phyloP scores from a whole-genome alignment of 1,284 basidiomycete genomes.

The Vanrija sp. region DNA sequence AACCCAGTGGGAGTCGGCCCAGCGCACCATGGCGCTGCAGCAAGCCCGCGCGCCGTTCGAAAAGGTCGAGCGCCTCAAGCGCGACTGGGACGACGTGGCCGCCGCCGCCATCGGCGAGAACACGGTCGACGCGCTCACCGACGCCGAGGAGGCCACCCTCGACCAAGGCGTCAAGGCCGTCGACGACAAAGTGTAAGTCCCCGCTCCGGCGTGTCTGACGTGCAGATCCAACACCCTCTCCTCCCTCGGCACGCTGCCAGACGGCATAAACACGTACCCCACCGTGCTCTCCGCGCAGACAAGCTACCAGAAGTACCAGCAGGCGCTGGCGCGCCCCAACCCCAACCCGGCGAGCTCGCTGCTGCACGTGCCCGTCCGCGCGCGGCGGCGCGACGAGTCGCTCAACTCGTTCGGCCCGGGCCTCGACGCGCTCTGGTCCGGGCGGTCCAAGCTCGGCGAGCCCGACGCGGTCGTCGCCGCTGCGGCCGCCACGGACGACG shows the following conservation, averaged over 20 bases:
- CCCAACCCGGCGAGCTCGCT: conserved; percentile 37
- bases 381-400: conserved; percentile 4
- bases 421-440: conserved; percentile 30
- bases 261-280: conserved; percentile 39
- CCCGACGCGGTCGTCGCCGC: conserved; percentile 25
- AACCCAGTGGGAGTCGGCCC: conserved; percentile 41
- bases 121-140: conserved; percentile 22
- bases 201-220: conserved; percentile 1
- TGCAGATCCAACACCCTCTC: conserved; percentile 26
- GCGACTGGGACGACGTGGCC: conserved; percentile 39
- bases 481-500: conserved; percentile 13
- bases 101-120: conserved; percentile 21
- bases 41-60: conserved; percentile 40
- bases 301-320: conserved; percentile 36
- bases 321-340: conserved; percentile 38
- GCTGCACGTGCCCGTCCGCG: conserved; percentile 22
- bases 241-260: conserved; percentile 27
- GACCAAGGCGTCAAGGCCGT: conserved; percentile 22
- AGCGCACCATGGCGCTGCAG: conserved; percentile 27
- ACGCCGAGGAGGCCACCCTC: conserved; percentile 26
- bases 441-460: conserved; percentile 42
- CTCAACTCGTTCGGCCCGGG: conserved; percentile 10
- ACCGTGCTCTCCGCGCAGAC: conserved; percentile 32
- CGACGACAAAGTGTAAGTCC: conserved; percentile 27
- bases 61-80: conserved; percentile 29